phyloP scores from a whole-genome alignment of 768 basidiomycete species.

The Omphalotus guepiniiformis region DNA sequence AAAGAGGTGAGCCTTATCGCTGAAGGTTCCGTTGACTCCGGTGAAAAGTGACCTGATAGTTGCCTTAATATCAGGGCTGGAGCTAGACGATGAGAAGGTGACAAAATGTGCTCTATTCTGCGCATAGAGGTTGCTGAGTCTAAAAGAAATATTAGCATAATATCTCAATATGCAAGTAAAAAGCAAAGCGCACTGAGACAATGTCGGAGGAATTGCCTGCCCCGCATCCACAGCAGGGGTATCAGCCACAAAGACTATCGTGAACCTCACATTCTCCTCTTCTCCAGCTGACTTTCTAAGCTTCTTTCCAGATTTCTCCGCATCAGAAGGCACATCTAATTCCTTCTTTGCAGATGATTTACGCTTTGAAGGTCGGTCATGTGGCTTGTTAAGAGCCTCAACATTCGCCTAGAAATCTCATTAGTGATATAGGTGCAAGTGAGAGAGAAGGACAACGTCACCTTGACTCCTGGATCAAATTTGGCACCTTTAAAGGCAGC shows the following conservation, averaged over 20 bases:
- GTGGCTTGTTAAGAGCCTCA: neutral
- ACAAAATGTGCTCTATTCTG: neutral
- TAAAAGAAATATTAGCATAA: neutral
- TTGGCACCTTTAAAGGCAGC: neutral
- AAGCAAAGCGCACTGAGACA: neutral
- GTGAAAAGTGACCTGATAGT: neutral
- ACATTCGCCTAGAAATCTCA: neutral
- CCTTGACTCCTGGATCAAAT: neutral
- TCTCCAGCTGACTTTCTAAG: neutral
- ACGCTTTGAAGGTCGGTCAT: neutral
- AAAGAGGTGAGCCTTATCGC: neutral
- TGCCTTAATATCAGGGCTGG: neutral
- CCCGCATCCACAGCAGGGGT: neutral
- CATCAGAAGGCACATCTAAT: neutral
- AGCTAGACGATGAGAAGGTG: neutral
- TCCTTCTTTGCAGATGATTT: neutral
- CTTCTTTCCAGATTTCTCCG: neutral
- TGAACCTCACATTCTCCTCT: neutral
- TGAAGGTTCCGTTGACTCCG: neutral
- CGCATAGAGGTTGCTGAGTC: neutral
- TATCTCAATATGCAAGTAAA: neutral
- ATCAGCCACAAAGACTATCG: neutral
- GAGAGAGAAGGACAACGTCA: neutral
- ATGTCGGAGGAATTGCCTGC: neutral
- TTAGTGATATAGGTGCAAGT: neutral